Evolutionary conservation across 768 basidiomycete genomes (phyloP), one percentile per base, ranked within the genome.

Genomic region (Leccinellum albellum): DNA sequence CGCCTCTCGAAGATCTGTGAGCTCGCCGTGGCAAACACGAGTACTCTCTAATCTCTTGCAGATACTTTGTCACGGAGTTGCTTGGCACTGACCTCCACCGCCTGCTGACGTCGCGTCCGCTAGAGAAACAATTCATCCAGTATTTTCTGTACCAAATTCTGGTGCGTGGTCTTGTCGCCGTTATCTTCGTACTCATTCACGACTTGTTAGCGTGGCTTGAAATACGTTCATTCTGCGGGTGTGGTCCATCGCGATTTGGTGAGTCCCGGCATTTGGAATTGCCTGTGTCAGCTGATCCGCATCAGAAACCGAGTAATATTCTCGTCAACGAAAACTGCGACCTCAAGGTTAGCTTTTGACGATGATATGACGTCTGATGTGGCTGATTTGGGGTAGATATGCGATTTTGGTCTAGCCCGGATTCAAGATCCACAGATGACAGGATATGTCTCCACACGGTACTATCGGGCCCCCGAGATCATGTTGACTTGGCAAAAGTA

Each of bases 401-500:
- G 97, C 70, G 97, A 99, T 74, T 99, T 99, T 73, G 97, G 97
- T 57, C 81, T 99, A 40, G 97, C 97, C 33, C 91, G 97, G 52
- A 95, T 99, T 61, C 97, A 98, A 74, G 97, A 99, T 72, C 96
- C 96, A 5, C 97, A 99, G 72, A 99, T 99, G 97, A 99, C 97
- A 1, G 97, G 97, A 60, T 99, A 98, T 70, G 97, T 98, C 59
- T 98, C 97, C 56, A 99, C 97, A 51, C 82, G 97, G 64, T 99
- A 99, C 77, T 99, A 99, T 72, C 89, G 97, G 51, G 97, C 97
- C 6, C 97, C 97, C 6, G 97, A 99, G 75, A 99, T 99, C 77
- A 99, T 99, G 97, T 82, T 99, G 70, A 99, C 97, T 37, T 99
- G 97, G 97, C 97, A 99, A 74, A 98, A 98, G 78, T 99, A 99